Conservation (phyloP, 2,329 filamentous ascomycete genomes). For the Diaporthe sp. region DNA sequence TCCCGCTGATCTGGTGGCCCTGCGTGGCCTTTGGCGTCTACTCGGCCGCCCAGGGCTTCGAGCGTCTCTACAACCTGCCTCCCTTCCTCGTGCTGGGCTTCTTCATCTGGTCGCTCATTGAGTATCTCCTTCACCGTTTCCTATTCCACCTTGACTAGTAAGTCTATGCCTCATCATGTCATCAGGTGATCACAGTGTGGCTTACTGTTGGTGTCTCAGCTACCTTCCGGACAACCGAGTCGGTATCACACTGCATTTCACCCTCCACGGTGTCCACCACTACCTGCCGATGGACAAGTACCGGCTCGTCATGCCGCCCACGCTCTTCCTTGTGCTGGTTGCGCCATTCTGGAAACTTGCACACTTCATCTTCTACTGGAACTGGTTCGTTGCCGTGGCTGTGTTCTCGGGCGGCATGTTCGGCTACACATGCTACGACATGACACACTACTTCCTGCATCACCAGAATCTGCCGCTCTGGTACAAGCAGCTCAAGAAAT, state of each 20-base stretch:
- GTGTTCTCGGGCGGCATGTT: conserved; percentile 93
- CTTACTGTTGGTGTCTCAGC: conserved; percentile 58
- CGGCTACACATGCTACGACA: conserved; percentile 95
- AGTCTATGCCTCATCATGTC: conserved; percentile 51
- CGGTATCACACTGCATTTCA: conserved; percentile 88
- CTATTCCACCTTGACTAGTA: conserved; percentile 96
- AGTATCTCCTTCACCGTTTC: conserved; percentile 90
- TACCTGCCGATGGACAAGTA: conserved; percentile 99
- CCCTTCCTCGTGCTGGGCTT: conserved; percentile 80
- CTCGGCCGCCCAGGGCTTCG: conserved; percentile 73
- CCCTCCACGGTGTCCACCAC: conserved; percentile 97
- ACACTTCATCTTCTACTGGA: conserved; percentile 83
- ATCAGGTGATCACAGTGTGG: neutral
- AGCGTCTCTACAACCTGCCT: conserved; percentile 60
- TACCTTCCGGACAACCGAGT: conserved; percentile 92
- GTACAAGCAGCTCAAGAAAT: conserved; percentile 95
- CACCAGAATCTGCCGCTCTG: conserved; percentile 91
- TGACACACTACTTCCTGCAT: conserved; percentile 99
- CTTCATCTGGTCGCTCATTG: conserved; percentile 87
- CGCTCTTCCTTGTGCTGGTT: conserved; percentile 86
- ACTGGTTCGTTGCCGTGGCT: conserved; percentile 85
- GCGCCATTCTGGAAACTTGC: conserved; percentile 94
- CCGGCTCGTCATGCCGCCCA: conserved; percentile 95
- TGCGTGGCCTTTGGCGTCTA: conserved; percentile 79
- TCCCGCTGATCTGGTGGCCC: conserved; percentile 90